Conservation (phyloP, 2,329 filamentous ascomycete genomes). For the Camillea tinctor region DNA sequence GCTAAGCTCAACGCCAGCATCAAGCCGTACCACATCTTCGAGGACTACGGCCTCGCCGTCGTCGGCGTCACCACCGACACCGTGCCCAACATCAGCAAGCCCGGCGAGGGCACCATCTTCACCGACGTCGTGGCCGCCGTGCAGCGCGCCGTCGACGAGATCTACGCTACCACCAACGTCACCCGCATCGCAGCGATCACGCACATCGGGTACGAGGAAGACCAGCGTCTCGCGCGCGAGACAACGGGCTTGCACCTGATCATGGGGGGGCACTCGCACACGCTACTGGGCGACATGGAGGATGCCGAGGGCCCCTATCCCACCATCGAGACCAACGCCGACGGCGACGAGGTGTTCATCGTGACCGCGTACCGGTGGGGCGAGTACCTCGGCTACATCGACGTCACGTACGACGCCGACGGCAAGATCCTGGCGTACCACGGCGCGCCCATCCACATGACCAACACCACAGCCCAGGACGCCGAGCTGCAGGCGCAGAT, state of each 20-base stretch:
- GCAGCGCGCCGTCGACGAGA: slow-evolving; percentile 61
- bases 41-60: slow-evolving; percentile 58
- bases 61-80: slow-evolving; percentile 64
- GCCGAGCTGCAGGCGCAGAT: slow-evolving; percentile 56
- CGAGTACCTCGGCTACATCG: slow-evolving; percentile 67
- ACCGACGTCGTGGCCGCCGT: slow-evolving; percentile 56
- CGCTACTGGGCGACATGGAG: slow-evolving; percentile 58
- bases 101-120: slow-evolving; percentile 58
- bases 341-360: slow-evolving; percentile 66
- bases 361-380: slow-evolving; percentile 69
- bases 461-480: slow-evolving; percentile 60
- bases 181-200: slow-evolving; percentile 65
- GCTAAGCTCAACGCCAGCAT: slow-evolving; percentile 60
- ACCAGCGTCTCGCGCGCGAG: slow-evolving; percentile 57
- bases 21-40: slow-evolving; percentile 64
- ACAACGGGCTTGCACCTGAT: slow-evolving; percentile 67
- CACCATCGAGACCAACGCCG: slow-evolving; percentile 58
- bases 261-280: slow-evolving; percentile 45
- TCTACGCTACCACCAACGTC: slow-evolving; percentile 60
- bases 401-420: slow-evolving; percentile 59
- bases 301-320: slow-evolving; percentile 60
- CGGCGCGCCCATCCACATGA: slow-evolving; percentile 63
- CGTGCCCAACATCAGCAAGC: slow-evolving; percentile 57
- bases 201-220: slow-evolving; percentile 65
- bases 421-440: slow-evolving; percentile 63